Evolutionary conservation across 2,329 filamentous ascomycete species (phyloP), one percentile per base, ranked within the genome.

Genomic region (Stylonectria norvegica): DNA sequence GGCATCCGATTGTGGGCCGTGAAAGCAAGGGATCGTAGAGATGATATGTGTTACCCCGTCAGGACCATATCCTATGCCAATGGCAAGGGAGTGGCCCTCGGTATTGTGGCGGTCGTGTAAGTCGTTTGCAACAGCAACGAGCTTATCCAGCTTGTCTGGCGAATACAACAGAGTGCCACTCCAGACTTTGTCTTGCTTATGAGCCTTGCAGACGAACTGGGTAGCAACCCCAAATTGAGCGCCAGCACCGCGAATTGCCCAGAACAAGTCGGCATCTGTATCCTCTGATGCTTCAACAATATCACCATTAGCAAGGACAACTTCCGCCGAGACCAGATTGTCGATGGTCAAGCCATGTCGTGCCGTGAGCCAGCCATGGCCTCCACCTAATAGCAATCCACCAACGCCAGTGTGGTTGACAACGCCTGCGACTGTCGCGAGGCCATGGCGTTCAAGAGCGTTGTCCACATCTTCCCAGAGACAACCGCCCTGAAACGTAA

Each of bases 401-500:
- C 76, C 78, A 7, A 83, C 71, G 4, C 80, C 79, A 1, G 78
- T 82, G 48, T 82, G 75, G 38, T 77, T 77, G 5, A 83, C 78
- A 0, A 78, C 80, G 1, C 79, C 79, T 4, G 77, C 78, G 0
- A 82, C 78, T 2, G 76, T 75, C 2, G 76, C 78, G 0, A 82
- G 66, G 0, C 68, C 68, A 48, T 76, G 59, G 38, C 67, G 59
- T 20, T 64, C 71, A 0, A 71, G 69, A 1, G 69, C 70, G 2
- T 61, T 55, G 43, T 82, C 76, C 6, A 81, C 72, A 50, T 79
- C 71, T 41, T 65, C 62, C 75, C 76, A 78, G 1, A 67, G 54
- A 31, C 69, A 68, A 3, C 77, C 76, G 14, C 76, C 74, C 42
- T 72, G 67, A 7, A 67, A 71, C 1, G 56, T 64, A 34, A 78